Evolutionary conservation across 192 early-diverging fungal genomes (phyloP).

Genomic region (Coemansia sp.): DNA sequence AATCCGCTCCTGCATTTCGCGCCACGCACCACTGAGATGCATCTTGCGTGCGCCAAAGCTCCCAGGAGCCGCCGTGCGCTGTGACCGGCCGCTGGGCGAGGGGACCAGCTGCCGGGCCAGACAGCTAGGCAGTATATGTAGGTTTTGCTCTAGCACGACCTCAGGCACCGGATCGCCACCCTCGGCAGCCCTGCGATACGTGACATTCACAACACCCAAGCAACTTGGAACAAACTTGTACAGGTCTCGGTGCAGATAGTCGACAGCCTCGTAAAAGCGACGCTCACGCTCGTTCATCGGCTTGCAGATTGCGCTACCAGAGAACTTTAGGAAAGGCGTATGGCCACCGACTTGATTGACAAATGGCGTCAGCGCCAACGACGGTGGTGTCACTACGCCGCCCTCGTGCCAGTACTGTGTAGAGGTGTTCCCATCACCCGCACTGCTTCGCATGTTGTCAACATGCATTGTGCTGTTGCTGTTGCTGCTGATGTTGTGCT

Average conservation of each 20-base stretch:
- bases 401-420: conserved; percentile 21
- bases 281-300: conserved; percentile 82
- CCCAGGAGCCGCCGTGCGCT: conserved; percentile 46
- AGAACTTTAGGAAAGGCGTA: conserved; percentile 92
- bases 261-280: conserved; percentile 87
- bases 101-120: conserved; percentile 52
- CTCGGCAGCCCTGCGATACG: conserved; percentile 57
- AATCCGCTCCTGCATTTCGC: conserved; percentile 82
- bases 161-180: conserved; percentile 50
- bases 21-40: conserved; percentile 61
- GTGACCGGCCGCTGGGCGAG: conserved; percentile 22
- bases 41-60: conserved; percentile 55
- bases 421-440: not conserved
- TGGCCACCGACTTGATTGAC: conserved; percentile 96
- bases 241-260: conserved; percentile 71
- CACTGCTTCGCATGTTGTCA: not conserved
- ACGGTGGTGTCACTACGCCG: conserved; percentile 50
- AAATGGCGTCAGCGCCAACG: conserved; percentile 74
- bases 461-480: not conserved
- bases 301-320: conserved; percentile 96
- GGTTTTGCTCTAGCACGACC: conserved; percentile 88
- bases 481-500: conserved; percentile 7
- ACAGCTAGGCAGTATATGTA: conserved; percentile 79
- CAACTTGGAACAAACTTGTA: conserved; percentile 89
- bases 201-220: conserved; percentile 92